Percentiles rank a stretch among this genome's conserved stretches.
phyloP scores from a whole-genome alignment of 495 filamentous ascomycete species.

The Podospora comata region DNA sequence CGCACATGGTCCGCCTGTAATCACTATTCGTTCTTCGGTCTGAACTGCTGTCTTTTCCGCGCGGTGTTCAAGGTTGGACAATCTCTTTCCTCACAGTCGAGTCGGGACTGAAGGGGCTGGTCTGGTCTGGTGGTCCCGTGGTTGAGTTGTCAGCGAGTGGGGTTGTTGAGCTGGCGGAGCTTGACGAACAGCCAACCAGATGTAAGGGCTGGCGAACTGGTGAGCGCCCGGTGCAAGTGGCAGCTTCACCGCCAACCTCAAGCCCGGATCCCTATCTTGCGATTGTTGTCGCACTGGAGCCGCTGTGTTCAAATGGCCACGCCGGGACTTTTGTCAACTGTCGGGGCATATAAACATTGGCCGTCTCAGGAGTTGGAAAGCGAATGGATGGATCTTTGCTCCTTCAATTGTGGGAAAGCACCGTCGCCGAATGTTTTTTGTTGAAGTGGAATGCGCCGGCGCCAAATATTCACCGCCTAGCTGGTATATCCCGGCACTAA shows the following conservation, averaged over 20 bases:
- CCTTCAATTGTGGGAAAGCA: background rate
- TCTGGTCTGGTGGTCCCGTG: background rate
- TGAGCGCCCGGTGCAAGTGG: background rate
- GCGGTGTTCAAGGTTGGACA: background rate
- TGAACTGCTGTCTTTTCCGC: background rate
- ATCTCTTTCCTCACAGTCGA: background rate
- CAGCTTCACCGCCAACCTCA: constrained; percentile 5
- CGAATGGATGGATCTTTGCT: background rate
- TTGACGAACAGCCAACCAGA: constrained; percentile 1
- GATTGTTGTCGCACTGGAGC: background rate
- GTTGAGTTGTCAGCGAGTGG: constrained; percentile 3
- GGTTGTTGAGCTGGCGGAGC: constrained; percentile 6
- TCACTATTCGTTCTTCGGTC: background rate
- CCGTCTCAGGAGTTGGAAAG: background rate
- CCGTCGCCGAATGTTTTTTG: background rate
- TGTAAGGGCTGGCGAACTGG: background rate
- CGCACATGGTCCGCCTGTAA: background rate
- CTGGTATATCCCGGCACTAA: background rate
- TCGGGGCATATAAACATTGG: background rate
- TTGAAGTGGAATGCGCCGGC: background rate
- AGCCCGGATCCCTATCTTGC: background rate
- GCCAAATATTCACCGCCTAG: background rate
- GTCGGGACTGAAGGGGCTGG: constrained; percentile 3
- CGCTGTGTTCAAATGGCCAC: background rate
- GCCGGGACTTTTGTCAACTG: background rate